A percentile compares a stretch with the other conserved stretches of the same genome.
Conservation (phyloP, 495 filamentous ascomycete species). For the Hyaloscypha variabilis region DNA sequence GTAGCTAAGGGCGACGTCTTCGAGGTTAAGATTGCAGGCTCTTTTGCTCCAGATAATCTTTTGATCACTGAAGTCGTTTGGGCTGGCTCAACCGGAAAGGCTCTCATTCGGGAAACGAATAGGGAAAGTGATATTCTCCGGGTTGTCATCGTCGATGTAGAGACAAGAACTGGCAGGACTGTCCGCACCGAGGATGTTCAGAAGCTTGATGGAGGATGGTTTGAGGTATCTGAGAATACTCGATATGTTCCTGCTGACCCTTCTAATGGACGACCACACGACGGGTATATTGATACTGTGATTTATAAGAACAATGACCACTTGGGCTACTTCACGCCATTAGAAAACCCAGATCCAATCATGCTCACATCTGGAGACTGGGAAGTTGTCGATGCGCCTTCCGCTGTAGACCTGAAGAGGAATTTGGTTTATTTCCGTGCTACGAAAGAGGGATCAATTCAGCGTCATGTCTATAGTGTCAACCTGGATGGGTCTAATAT, state of each 20-base stretch:
- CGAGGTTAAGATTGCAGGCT: constrained; percentile 71
- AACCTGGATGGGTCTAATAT: constrained; percentile 76
- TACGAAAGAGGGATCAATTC: constrained; percentile 83
- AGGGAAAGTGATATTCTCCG: constrained; percentile 89
- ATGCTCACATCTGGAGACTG: constrained; percentile 88
- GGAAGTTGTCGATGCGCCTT: constrained; percentile 91
- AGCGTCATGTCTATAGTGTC: constrained; percentile 90
- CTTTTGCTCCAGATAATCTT: constrained; percentile 79
- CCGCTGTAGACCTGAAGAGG: constrained; percentile 80
- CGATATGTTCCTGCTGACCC: constrained; percentile 85
- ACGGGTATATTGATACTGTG: constrained; percentile 92
- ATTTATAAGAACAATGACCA: constrained; percentile 89
- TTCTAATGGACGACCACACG: constrained; percentile 70
- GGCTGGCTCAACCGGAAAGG: constrained; percentile 72
- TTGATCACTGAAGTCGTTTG: constrained; percentile 94
- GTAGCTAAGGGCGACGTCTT: constrained; percentile 79
- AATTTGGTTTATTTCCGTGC: constrained; percentile 90
- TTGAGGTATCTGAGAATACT: constrained; percentile 89
- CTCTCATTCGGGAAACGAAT: constrained; percentile 89
- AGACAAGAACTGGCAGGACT: constrained; percentile 71
- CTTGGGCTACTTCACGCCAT: constrained; percentile 89
- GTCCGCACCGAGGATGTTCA: constrained; percentile 78
- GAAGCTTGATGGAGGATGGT: constrained; percentile 91
- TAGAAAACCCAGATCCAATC: constrained; percentile 78
- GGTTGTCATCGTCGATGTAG: constrained; percentile 84